These are phyloP conservation scores for Penicillium sp. DNA, from an alignment of 2,329 filamentous ascomycete genomes.

Conservation along the genomic window DNA sequence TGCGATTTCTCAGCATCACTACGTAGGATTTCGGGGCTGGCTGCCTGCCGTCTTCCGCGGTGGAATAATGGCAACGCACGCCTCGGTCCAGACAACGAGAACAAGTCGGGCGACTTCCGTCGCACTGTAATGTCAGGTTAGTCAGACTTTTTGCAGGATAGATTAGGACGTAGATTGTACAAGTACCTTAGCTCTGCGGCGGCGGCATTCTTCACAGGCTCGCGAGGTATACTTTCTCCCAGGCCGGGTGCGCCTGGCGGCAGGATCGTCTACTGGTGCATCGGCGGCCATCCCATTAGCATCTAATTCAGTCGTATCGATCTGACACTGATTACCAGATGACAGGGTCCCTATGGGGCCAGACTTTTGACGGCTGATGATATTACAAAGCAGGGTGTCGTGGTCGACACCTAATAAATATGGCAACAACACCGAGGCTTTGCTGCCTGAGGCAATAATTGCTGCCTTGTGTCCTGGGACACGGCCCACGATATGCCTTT, in stretches of 20 bases:
- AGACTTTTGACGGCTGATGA: not conserved
- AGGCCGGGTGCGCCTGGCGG: conserved; percentile 15
- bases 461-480: not conserved
- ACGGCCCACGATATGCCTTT: too few species aligned
- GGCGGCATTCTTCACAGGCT: conserved; percentile 42
- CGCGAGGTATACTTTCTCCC: conserved; percentile 31
- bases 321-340: not conserved
- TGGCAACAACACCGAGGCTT: not conserved
- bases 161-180: not conserved
- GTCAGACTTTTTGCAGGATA: not conserved
- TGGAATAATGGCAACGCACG: conserved; percentile 34
- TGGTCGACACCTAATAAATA: conserved; percentile 3
- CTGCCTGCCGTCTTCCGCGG: conserved; percentile 36
- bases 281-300: conserved; percentile 6
- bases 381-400: conserved; percentile 14
- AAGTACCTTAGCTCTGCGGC: conserved; percentile 39
- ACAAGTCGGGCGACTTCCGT: conserved; percentile 36
- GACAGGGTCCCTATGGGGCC: not conserved
- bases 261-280: conserved; percentile 14
- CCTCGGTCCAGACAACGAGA: conserved; percentile 34
- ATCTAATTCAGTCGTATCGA: not conserved
- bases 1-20: conserved; percentile 35
- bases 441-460: not conserved
- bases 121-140: conserved; percentile 27
- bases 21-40: conserved; percentile 41